A percentile compares a stretch with the other conserved stretches of the same genome.
Conservation (phyloP, 768 basidiomycete species). For the Basidioascus undulatus region DNA sequence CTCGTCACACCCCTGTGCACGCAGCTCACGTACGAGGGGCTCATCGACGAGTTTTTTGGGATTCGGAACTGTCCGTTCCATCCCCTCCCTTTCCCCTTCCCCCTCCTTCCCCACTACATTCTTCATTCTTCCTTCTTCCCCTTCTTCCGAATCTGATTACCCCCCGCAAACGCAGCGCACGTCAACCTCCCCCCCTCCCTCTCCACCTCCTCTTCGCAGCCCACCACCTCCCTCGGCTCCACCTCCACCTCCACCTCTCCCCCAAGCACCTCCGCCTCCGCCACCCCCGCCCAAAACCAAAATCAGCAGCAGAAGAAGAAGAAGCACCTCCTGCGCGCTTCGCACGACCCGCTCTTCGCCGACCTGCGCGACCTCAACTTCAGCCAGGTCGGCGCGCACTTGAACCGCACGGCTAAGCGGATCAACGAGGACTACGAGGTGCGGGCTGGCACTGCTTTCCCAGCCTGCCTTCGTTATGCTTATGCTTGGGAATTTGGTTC, state of each 20-base stretch:
- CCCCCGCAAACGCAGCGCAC: slow-evolving; percentile 17
- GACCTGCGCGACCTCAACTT: slow-evolving; percentile 84
- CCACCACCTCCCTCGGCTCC: slow-evolving; percentile 8
- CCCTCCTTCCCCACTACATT: not conserved
- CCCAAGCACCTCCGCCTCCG: slow-evolving; percentile 1
- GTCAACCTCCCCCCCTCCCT: slow-evolving; percentile 22
- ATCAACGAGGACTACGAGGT: slow-evolving; percentile 87
- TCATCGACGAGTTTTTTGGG: slow-evolving; percentile 75
- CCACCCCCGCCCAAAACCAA: not conserved
- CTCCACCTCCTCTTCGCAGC: slow-evolving; percentile 11
- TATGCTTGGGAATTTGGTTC: not conserved
- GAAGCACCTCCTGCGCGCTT: slow-evolving; percentile 59
- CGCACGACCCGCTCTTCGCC: slow-evolving; percentile 51
- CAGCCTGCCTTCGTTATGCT: not conserved
- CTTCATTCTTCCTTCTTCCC: not conserved
- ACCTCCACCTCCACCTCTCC: slow-evolving; percentile 3
- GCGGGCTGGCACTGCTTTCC: slow-evolving; percentile 3
- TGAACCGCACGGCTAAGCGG: slow-evolving; percentile 58
- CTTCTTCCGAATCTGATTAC: not conserved
- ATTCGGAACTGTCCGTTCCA: slow-evolving; percentile 54
- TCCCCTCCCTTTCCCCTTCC: not conserved
- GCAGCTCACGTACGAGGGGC: slow-evolving; percentile 86
- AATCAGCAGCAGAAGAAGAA: slow-evolving; percentile 53
- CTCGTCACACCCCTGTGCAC: slow-evolving; percentile 90
- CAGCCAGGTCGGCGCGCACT: slow-evolving; percentile 53